These are phyloP conservation scores for Kodamaea neixiangensis DNA, from an alignment of 805 yeast genomes.

Conservation along the genomic window DNA sequence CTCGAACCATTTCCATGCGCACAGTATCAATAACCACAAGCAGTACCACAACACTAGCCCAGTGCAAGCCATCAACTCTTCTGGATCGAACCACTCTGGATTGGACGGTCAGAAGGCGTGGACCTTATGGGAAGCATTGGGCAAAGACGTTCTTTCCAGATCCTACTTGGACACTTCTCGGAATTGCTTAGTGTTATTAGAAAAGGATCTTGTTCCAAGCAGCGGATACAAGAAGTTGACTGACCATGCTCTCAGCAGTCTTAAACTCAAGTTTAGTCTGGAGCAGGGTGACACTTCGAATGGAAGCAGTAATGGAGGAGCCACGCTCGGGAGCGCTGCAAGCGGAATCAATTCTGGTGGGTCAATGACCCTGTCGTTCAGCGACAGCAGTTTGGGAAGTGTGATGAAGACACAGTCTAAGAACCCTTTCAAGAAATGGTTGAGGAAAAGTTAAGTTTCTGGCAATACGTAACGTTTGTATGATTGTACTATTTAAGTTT, in stretches of 20 bases:
- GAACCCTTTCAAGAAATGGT: conserved; percentile 45
- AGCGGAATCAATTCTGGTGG: conserved; percentile 6
- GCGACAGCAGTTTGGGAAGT: conserved; percentile 26
- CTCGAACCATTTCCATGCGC: conserved; percentile 13
- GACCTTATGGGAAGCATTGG: conserved; percentile 39
- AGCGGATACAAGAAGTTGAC: conserved; percentile 28
- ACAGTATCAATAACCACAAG: conserved; percentile 13
- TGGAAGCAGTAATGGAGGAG: conserved; percentile 9
- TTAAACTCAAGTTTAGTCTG: conserved; percentile 34
- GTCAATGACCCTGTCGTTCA: conserved; percentile 22
- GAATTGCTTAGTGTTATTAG: conserved; percentile 33
- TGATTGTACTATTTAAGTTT: conserved; percentile 1
- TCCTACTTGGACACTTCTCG: conserved; percentile 34
- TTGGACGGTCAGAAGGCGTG: neutral
- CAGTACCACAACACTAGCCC: conserved; percentile 3
- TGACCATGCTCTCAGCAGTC: conserved; percentile 30
- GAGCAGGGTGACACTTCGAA: conserved; percentile 10
- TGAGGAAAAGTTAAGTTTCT: conserved; percentile 21
- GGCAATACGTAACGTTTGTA: neutral
- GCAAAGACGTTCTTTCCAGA: conserved; percentile 29
- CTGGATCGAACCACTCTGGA: conserved; percentile 1
- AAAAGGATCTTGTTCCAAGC: conserved; percentile 22
- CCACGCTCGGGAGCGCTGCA: conserved; percentile 4
- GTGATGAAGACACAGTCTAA: conserved; percentile 25
- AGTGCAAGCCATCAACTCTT: neutral